These are phyloP conservation scores for Pseudomonodictys pantanalensis DNA, from an alignment of 495 filamentous ascomycete genomes.

Conservation along the genomic window DNA sequence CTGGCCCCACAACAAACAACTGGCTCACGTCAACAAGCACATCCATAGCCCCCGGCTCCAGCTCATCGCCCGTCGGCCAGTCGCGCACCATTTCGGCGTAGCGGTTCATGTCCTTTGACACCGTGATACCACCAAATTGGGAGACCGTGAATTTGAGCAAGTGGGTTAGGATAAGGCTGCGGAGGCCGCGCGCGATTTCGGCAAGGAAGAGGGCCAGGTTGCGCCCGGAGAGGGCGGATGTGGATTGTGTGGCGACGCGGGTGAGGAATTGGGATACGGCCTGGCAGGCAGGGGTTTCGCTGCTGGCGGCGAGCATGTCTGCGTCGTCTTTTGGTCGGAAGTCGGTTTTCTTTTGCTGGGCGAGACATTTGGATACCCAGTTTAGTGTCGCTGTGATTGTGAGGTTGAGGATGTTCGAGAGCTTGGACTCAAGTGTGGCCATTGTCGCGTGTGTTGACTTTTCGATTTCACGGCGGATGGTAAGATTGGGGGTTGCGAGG, in stretches of 20 bases:
- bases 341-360: conserved; percentile 83
- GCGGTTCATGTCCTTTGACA: conserved; percentile 90
- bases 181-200: conserved; percentile 81
- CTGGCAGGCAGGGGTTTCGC: conserved; percentile 76
- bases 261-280: conserved; percentile 73
- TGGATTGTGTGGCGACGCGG: conserved; percentile 57
- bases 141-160: conserved; percentile 91
- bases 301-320: conserved; percentile 13
- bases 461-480: conserved; percentile 85
- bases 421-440: conserved; percentile 80
- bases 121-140: conserved; percentile 87
- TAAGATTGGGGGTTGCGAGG: conserved; percentile 81
- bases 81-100: conserved; percentile 79
- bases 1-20: conserved; percentile 89
- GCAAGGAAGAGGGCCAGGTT: conserved; percentile 75
- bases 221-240: conserved; percentile 64
- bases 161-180: conserved; percentile 78
- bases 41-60: conserved; percentile 67
- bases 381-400: conserved; percentile 79
- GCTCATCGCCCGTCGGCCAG: conserved; percentile 71
- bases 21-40: conserved; percentile 91
- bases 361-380: conserved; percentile 72
- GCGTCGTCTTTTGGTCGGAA: conserved; percentile 87
- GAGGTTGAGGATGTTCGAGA: conserved; percentile 79
- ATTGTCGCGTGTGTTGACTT: conserved; percentile 71